phyloP scores from a whole-genome alignment of 1,139 yeast species.

The Wickerhamomyces sp. region DNA sequence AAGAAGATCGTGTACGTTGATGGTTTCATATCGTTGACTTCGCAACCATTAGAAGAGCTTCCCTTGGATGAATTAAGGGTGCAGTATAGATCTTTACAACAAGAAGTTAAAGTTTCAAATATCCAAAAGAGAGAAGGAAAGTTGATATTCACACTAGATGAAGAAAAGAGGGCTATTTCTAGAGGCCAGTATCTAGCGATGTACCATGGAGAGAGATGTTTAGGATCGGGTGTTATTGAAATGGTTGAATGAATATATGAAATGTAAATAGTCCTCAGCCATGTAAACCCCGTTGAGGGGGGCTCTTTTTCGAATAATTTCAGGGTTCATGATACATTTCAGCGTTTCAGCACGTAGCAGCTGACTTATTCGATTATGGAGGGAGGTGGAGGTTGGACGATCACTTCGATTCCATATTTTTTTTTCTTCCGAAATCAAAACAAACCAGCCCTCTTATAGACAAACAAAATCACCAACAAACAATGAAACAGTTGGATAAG shows the following conservation, averaged over 20 bases:
- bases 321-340: too few relatives aligned
- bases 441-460: too few relatives aligned
- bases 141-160: constrained; percentile 33
- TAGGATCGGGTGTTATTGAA: constrained; percentile 70
- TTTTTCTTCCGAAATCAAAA: too few relatives aligned
- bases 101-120: constrained; percentile 33
- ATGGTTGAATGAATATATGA: constrained; percentile 11
- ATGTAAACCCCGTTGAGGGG: too few relatives aligned
- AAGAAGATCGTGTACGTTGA: constrained; percentile 38
- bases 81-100: constrained; percentile 71
- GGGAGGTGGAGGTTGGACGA: too few relatives aligned
- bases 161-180: constrained; percentile 68
- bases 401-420: too few relatives aligned
- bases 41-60: constrained; percentile 8
- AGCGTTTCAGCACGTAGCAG: too few relatives aligned
- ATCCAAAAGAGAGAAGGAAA: constrained; percentile 11
- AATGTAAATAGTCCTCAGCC: too few relatives aligned
- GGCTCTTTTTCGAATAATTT: too few relatives aligned
- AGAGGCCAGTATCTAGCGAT: constrained; percentile 85
- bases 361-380: too few relatives aligned
- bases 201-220: constrained; percentile 58
- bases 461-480: too few relatives aligned
- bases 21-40: constrained; percentile 16
- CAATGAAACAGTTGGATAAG: too few relatives aligned
- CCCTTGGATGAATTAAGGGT: constrained; percentile 31